phyloP scores from a whole-genome alignment of 1,284 basidiomycete species.

The Ustilago sp. region DNA sequence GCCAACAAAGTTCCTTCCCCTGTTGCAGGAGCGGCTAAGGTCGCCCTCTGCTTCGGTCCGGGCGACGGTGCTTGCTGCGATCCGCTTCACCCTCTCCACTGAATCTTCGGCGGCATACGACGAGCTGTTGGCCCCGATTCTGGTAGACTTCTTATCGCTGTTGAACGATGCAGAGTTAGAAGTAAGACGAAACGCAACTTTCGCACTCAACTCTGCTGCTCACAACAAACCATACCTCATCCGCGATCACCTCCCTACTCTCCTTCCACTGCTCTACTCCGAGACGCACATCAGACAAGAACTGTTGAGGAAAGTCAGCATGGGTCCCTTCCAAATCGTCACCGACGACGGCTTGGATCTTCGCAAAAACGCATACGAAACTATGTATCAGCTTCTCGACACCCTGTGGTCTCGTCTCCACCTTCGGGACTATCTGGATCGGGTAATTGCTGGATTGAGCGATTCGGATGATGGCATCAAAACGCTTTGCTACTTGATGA shows the following conservation, averaged over 20 bases:
- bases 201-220: constrained; percentile 92
- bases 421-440: constrained; percentile 83
- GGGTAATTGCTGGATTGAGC: constrained; percentile 83
- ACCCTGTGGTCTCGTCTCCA: constrained; percentile 88
- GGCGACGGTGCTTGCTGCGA: constrained; percentile 90
- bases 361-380: constrained; percentile 91
- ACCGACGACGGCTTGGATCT: constrained; percentile 92
- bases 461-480: constrained; percentile 95
- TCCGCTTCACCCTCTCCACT: constrained; percentile 89
- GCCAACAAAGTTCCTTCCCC: constrained; percentile 82
- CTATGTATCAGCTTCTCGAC: constrained; percentile 93
- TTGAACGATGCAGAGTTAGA: constrained; percentile 81
- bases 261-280: constrained; percentile 88
- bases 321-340: constrained; percentile 98
- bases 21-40: constrained; percentile 76
- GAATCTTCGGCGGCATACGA: constrained; percentile 87
- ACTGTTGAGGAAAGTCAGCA: constrained; percentile 79
- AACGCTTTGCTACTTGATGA: constrained; percentile 93
- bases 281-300: constrained; percentile 79
- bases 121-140: constrained; percentile 83
- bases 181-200: constrained; percentile 64
- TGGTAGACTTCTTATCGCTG: constrained; percentile 89
- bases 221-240: constrained; percentile 93
- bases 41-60: constrained; percentile 72
- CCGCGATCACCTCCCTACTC: constrained; percentile 80